phyloP scores from a whole-genome alignment of 352 stramenopile species.

The Phytophthora sp. region DNA sequence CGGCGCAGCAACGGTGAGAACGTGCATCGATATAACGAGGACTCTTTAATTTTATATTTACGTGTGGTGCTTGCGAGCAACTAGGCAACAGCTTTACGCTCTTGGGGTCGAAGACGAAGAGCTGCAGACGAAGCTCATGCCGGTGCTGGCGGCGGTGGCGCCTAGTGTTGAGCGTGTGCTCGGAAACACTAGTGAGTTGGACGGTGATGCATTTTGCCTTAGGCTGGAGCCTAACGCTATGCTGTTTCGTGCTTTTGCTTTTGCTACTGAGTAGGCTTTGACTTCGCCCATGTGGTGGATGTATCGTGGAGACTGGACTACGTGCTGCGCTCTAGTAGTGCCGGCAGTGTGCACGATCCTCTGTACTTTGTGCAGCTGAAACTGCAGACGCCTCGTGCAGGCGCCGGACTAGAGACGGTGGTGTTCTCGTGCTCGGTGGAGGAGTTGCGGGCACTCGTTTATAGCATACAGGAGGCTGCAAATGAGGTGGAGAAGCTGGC shows the following conservation, averaged over 20 bases:
- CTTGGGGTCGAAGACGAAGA: slow-evolving; percentile 39
- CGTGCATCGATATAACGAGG: background rate
- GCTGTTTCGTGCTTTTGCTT: background rate
- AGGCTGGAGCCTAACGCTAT: background rate
- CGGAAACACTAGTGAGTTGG: slow-evolving; percentile 37
- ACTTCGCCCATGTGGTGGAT: slow-evolving; percentile 78
- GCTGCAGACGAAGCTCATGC: slow-evolving; percentile 29
- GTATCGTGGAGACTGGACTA: slow-evolving; percentile 80
- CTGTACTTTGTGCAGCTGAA: slow-evolving; percentile 74
- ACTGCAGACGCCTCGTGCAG: slow-evolving; percentile 51
- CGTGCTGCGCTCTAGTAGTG: slow-evolving; percentile 56
- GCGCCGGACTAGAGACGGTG: slow-evolving; percentile 34
- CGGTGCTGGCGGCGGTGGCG: slow-evolving; percentile 15
- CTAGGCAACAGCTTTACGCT: slow-evolving; percentile 36
- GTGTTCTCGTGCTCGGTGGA: slow-evolving; percentile 75
- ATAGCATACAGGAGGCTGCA: slow-evolving; percentile 66
- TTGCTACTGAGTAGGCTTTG: slow-evolving; percentile 47
- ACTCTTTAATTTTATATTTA: slow-evolving; percentile 20
- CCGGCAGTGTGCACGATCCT: slow-evolving; percentile 60
- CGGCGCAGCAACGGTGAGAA: slow-evolving; percentile 25
- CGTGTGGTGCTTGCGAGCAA: too few species aligned
- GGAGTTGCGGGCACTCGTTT: slow-evolving; percentile 71
- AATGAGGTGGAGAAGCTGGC: slow-evolving; percentile 71
- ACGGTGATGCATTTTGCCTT: background rate
- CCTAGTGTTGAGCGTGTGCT: slow-evolving; percentile 38